Evolutionary conservation across 2,329 filamentous ascomycete species (phyloP), one percentile per base, ranked within the genome.

Genomic region (Pseudogymnoascus sp.): DNA sequence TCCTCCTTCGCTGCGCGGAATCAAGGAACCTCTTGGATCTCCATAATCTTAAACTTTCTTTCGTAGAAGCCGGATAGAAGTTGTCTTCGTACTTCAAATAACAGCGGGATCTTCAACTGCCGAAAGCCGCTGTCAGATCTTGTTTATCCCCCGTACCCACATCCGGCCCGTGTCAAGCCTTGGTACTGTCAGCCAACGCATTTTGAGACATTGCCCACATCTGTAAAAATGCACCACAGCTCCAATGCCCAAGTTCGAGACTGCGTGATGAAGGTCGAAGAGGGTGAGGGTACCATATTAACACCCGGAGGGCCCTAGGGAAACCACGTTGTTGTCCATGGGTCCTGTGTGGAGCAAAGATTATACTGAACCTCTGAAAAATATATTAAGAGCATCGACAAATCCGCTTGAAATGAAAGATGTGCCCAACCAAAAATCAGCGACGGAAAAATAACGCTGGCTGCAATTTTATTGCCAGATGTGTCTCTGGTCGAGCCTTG

Each of bases 21-120:
- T 55, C 29, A 15, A 7, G 48, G 29, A n/a, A 55, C 33, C 27
- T 55, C 8, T 33, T 12, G 29, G 48, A 10, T 55, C 29, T 21
- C 48, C 48, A 55, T 55, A 55, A 55, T 55, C 48, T 55, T 55
- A 55, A 55, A 55, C 48, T 35, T 33, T 55, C 48, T 55, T 55
- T 55, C 15, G 48, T 33, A 55, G 48, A 35, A 55, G 27, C 48
- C 5, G 29, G 6, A 13, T 17, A 4, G n/a, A 17, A 55, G 12
- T 31, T 10, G 44, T 33, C 44, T 55, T 55, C 29, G 33, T 15
- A 12, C 48, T 33, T 33, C 29, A n/a, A 17, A 17, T 33, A 9
- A 15, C 17, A 55, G 27, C 5, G 48, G 29, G 48, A 21, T 33
- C 27, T 17, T 51, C 48, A 33, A 55, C 48, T 55, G 48, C 48